Base-by-base conservation (phyloP, 768 basidiomycete genomes). In the Pleurotus tuoliensis region DNA sequence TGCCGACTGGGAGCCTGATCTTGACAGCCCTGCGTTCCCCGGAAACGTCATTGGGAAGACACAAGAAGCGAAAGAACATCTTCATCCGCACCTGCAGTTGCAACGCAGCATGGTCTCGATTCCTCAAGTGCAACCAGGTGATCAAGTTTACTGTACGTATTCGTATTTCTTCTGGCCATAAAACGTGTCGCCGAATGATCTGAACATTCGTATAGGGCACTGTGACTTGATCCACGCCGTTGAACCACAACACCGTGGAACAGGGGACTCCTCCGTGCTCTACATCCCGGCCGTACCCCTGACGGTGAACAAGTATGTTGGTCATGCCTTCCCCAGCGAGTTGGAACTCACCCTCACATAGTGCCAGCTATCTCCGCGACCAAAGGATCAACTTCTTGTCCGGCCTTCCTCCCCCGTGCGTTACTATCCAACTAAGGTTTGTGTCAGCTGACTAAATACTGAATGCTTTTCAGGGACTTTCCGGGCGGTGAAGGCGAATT, bases 61-160 rank as follows among this genome's bases (percentile, higher is more conserved):
- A 0, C 83, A 83, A 55, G 85, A 86, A 61, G 66, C 85, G 27
- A 82, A 74, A 41, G 74, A 78, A 22, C 63, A 55, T 30, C 82
- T 82, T 0, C 87, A 88, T 60, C 87, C 87, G 0, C 86, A 89
- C 67, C 64, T 88, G n/a, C 65, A 70, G 55, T 71, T 89, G 16
- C 72, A 67, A 4, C 63, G 73, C 61, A 83, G 80, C 1, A 86
- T 88, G 84, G 69, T 79, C 7, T 76, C 79, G 7, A 71, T 87
- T 41, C 84, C 86, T 0, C 69, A 56, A 15, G 83, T 88, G 1
- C 69, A 81, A 43, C 84, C 86, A 3, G 86, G 86, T 0, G 82
- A 87, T 66, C 82, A 86, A 61, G 83, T 84, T 13, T 81, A 82
- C 55, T 83, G 81, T 82, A 55, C 50, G 69, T 66, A 9, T 30